Evolutionary conservation across 345 rosid species (phyloP).

Genomic region (Conringia planisiliqua): DNA sequence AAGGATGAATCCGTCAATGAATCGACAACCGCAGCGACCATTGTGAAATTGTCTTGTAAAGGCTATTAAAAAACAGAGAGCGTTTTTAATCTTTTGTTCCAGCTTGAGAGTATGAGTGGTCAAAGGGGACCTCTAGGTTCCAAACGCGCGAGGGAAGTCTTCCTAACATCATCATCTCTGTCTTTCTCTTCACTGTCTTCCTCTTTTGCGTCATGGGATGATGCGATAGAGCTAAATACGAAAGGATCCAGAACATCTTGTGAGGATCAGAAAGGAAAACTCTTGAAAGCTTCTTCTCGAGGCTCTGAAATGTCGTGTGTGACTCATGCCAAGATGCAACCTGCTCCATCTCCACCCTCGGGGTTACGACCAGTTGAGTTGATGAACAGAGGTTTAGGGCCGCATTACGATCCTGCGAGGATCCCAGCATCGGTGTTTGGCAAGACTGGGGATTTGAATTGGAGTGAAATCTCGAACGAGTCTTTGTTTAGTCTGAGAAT

Average conservation of each 20-base stretch:
- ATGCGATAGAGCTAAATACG: neutral
- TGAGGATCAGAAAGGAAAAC: neutral
- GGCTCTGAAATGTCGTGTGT: neutral
- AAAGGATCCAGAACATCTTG: neutral
- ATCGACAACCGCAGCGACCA: neutral
- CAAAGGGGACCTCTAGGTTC: neutral
- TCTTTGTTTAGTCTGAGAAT: conserved; percentile 30
- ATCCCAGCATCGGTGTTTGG: conserved; percentile 12
- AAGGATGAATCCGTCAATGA: neutral
- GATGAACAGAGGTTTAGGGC: neutral
- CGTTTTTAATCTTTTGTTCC: too few species aligned
- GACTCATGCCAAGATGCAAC: neutral
- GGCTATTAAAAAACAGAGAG: neutral
- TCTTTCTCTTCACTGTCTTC: conserved; percentile 25
- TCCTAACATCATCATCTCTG: conserved; percentile 27
- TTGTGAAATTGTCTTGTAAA: neutral
- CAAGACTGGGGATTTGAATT: neutral
- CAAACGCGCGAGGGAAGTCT: conserved; percentile 11
- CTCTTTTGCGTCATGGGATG: neutral
- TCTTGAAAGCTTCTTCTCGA: neutral
- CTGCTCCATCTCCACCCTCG: conserved; percentile 12
- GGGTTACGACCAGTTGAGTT: neutral
- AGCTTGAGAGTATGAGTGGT: conserved; percentile 7
- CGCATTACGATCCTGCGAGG: conserved; percentile 3
- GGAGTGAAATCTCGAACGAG: conserved; percentile 21